Percentiles rank a stretch among this genome's conserved stretches.
Evolutionary conservation across 176 grass and related monocot species (phyloP).

Genomic region (Oryza glumipatula): DNA sequence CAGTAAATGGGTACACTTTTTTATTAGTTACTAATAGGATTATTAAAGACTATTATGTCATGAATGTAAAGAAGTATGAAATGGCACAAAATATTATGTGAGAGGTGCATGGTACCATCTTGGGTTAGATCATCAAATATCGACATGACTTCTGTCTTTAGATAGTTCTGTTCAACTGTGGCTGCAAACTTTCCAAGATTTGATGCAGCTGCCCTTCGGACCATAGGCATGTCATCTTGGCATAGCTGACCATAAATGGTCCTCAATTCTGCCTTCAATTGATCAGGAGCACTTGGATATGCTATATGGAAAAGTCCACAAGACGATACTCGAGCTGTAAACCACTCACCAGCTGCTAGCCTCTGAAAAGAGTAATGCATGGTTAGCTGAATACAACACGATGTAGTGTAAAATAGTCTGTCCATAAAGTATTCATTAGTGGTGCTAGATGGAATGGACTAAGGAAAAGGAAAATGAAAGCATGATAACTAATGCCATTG

Average conservation of each 20-base stretch:
- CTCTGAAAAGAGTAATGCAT: slow-evolving; percentile 58
- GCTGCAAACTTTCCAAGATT: slow-evolving; percentile 95
- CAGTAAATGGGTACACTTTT: not conserved
- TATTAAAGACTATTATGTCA: not conserved
- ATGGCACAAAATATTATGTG: not conserved
- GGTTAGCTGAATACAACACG: slow-evolving; percentile 4
- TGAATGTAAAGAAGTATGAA: slow-evolving; percentile 1
- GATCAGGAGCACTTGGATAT: slow-evolving; percentile 77
- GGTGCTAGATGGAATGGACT: not conserved
- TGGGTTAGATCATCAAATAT: slow-evolving; percentile 94
- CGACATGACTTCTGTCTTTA: slow-evolving; percentile 87
- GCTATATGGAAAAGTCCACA: slow-evolving; percentile 91
- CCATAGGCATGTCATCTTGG: slow-evolving; percentile 99
- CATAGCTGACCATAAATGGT: slow-evolving; percentile 79
- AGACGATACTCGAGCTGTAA: slow-evolving; percentile 83
- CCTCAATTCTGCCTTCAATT: slow-evolving; percentile 78
- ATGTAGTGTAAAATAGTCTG: slow-evolving; percentile 3
- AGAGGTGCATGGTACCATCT: slow-evolving; percentile 64
- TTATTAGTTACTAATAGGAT: not conserved
- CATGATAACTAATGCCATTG: not conserved
- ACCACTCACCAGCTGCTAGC: slow-evolving; percentile 87
- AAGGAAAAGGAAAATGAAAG: not conserved
- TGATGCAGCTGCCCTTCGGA: slow-evolving; percentile 87
- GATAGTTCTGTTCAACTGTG: slow-evolving; percentile 71
- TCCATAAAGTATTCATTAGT: not conserved